phyloP scores from a whole-genome alignment of 306 rosid genomes.

The Psophocarpus tetragonolobus region DNA sequence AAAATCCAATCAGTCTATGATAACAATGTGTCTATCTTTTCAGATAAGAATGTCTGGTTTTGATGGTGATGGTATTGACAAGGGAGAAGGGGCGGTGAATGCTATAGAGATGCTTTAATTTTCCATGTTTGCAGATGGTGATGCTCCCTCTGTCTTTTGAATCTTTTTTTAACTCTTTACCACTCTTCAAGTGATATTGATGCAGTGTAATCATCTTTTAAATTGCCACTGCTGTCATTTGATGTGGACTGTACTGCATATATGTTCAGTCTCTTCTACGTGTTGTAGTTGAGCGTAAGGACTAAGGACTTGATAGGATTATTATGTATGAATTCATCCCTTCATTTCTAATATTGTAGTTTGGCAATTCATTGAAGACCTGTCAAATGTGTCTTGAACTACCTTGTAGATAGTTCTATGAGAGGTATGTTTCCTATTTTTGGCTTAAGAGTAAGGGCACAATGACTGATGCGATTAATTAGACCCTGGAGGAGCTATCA shows the following conservation, averaged over 20 bases:
- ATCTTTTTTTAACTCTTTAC: not conserved
- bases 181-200: not conserved
- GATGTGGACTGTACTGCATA: constrained; percentile 21
- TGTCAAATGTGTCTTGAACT: not conserved
- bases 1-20: not conserved
- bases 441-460: not conserved
- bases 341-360: not conserved
- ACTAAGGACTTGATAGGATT: not conserved
- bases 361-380: not conserved
- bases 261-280: not conserved
- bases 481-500: no score
- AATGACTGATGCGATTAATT: not conserved
- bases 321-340: not conserved
- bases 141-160: not conserved
- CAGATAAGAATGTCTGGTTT: not conserved
- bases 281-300: not conserved
- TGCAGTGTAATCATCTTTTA: not conserved
- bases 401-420: not conserved
- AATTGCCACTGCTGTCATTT: not conserved
- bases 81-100: not conserved
- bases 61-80: not conserved
- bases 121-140: not conserved
- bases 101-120: not conserved
- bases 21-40: not conserved
- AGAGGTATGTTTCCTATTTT: not conserved